Percentiles rank a stretch among this genome's conserved stretches.
Evolutionary conservation across 306 rosid genomes (phyloP).

Genomic region (Quercus berberidifolia): DNA sequence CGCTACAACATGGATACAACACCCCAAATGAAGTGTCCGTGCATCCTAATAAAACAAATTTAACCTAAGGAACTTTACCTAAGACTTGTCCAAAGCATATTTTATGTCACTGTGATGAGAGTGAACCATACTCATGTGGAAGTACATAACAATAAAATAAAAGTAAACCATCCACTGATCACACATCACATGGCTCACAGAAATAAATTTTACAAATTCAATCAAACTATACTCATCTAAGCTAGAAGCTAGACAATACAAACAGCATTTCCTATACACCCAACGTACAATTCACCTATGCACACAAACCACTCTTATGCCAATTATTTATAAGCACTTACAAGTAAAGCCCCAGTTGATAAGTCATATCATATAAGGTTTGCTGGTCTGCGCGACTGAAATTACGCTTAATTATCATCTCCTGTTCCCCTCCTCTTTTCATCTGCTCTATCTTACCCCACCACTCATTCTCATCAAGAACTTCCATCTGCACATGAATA

Average conservation of each 20-base stretch:
- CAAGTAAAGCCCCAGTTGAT: constrained; percentile 72
- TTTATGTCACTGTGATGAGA: neutral
- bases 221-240: neutral
- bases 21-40: no score
- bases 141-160: neutral
- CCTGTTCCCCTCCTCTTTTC: constrained; percentile 70
- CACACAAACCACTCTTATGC: neutral
- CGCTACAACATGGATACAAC: no score
- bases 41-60: neutral
- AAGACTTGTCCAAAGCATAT: neutral
- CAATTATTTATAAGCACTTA: constrained; percentile 30
- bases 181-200: neutral
- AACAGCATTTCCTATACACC: no score
- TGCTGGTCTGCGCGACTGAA: constrained; percentile 70
- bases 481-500: constrained; percentile 61
- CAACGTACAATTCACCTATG: neutral
- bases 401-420: constrained; percentile 66
- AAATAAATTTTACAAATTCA: neutral
- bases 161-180: neutral
- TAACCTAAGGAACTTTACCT: neutral
- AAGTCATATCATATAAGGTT: constrained; percentile 75
- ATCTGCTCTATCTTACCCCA: constrained; percentile 76
- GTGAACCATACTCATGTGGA: neutral
- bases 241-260: neutral
- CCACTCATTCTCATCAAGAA: constrained; percentile 76